Evolutionary conservation across 1,284 basidiomycete species (phyloP).

Genomic region (Melampsora occidentalis): DNA sequence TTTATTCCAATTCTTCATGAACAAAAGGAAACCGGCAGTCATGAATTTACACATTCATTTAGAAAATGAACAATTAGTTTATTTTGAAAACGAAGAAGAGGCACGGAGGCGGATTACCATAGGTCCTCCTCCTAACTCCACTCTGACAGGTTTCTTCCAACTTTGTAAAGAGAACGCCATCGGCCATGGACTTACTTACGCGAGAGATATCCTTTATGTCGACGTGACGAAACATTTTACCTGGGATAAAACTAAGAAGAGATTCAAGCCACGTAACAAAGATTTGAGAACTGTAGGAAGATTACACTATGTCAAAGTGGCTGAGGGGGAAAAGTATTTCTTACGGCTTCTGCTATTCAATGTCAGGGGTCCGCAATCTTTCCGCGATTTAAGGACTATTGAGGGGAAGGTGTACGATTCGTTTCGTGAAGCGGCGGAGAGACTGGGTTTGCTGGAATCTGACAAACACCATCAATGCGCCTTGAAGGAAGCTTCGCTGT

Average conservation of each 20-base stretch:
- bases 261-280: neutral
- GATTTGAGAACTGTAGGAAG: neutral
- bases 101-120: neutral
- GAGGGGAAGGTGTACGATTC: neutral
- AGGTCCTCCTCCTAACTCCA: neutral
- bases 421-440: neutral
- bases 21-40: too few relatives aligned
- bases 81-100: neutral
- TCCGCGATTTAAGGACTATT: neutral
- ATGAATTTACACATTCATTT: too few relatives aligned
- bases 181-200: neutral
- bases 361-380: neutral
- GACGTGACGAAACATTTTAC: neutral
- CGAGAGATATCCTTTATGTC: neutral
- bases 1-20: too few relatives aligned
- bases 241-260: neutral
- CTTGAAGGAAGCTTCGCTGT: neutral
- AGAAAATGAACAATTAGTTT: conserved; percentile 6
- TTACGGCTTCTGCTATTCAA: neutral
- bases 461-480: neutral
- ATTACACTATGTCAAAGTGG: neutral
- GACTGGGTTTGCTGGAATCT: neutral
- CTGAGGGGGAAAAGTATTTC: conserved; percentile 9
- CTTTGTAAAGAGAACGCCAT: neutral
- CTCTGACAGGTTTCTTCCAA: neutral